Percentiles rank a stretch among this genome's conserved stretches.
Conservation (phyloP, 345 rosid genomes). For the Brassica rapa region DNA sequence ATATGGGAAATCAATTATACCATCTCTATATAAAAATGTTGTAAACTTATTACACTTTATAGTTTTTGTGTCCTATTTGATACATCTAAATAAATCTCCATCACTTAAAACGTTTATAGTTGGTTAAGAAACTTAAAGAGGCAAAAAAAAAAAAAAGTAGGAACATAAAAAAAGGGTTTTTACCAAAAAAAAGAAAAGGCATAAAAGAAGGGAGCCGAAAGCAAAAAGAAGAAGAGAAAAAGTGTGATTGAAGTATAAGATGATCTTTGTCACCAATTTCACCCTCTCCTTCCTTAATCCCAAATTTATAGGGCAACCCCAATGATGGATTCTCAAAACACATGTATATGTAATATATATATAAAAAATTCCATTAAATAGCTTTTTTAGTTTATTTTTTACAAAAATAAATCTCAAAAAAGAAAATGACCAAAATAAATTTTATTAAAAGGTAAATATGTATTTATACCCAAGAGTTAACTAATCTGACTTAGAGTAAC, state of each 20-base stretch:
- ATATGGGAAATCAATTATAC: conserved; percentile 14
- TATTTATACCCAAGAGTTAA: too few species aligned
- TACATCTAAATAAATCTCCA: background rate
- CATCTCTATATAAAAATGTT: background rate
- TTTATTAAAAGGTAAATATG: too few species aligned
- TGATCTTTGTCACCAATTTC: conserved; percentile 15
- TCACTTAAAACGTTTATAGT: background rate
- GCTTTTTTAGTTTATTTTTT: too few species aligned
- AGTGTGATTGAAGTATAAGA: conserved; percentile 36
- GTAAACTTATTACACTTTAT: background rate
- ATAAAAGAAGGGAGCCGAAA: conserved; percentile 29
- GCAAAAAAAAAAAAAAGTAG: background rate
- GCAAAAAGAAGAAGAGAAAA: conserved; percentile 33
- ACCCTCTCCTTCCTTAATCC: background rate
- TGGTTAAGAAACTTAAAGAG: conserved; percentile 20
- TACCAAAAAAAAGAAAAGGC: conserved; percentile 2
- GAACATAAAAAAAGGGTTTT: background rate
- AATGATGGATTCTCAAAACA: too few species aligned
- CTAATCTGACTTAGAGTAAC: too few species aligned
- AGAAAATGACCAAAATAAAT: too few species aligned
- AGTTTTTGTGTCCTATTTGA: conserved; percentile 4
- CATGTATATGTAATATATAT: too few species aligned
- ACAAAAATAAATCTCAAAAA: too few species aligned
- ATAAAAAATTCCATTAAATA: too few species aligned
- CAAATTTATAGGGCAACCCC: background rate